A percentile compares a stretch with the other conserved stretches of the same genome.
These are phyloP conservation scores for Hanseniaspora occidentalis DNA, from an alignment of 805 yeast genomes.

Conservation along the genomic window DNA sequence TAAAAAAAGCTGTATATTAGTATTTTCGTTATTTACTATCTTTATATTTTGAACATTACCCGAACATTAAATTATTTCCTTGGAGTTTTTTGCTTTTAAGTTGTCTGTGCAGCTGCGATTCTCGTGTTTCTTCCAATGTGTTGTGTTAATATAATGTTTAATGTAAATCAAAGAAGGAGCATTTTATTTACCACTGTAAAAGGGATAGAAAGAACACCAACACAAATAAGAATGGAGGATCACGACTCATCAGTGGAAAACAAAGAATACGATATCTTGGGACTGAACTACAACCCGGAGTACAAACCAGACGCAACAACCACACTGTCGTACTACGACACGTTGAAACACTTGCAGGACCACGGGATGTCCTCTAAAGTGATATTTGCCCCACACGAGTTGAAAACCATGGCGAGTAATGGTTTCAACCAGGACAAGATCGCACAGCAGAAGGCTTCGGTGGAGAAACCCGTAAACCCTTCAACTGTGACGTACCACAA, in stretches of 20 bases:
- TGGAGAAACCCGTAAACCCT: slow-evolving; percentile 2
- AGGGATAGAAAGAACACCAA: no score
- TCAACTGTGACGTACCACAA: neutral
- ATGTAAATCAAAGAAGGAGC: no score
- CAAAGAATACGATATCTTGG: neutral
- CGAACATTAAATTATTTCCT: no score
- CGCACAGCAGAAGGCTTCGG: slow-evolving; percentile 12
- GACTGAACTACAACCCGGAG: neutral
- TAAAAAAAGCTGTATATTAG: no score
- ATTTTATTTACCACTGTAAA: no score
- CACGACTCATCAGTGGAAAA: neutral
- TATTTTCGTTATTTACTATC: no score
- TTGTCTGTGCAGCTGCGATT: no score
- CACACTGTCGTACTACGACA: slow-evolving; percentile 18
- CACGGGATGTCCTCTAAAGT: slow-evolving; percentile 21
- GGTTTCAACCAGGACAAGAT: slow-evolving; percentile 16
- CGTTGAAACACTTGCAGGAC: slow-evolving; percentile 20
- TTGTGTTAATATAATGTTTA: no score
- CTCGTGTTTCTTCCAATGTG: no score
- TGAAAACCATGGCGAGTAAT: slow-evolving; percentile 16
- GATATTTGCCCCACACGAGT: slow-evolving; percentile 15
- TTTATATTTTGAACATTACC: no score
- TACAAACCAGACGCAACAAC: neutral
- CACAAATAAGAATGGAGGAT: neutral
- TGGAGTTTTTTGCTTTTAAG: no score